Conservation (phyloP, 768 basidiomycete species). For the Tephrocybe sp. region DNA sequence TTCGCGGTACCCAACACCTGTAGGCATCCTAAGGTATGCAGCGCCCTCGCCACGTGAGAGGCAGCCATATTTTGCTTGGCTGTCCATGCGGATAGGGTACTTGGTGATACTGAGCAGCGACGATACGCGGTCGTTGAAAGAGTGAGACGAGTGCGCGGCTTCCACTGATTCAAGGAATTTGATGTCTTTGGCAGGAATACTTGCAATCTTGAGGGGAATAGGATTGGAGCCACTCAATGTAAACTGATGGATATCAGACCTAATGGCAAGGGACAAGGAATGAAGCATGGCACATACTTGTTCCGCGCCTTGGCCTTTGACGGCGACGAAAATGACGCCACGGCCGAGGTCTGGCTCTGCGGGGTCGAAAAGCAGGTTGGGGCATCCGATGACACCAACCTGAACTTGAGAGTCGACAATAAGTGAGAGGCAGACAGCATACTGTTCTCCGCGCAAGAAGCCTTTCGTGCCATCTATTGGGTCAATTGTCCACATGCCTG, state of each 20-base stretch:
- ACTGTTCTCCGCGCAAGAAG: slow-evolving; percentile 90
- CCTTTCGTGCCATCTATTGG: slow-evolving; percentile 95
- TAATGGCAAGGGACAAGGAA: background rate
- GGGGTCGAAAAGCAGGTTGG: slow-evolving; percentile 74
- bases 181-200: slow-evolving; percentile 46
- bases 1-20: slow-evolving; percentile 76
- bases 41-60: slow-evolving; percentile 86
- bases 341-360: slow-evolving; percentile 54
- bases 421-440: slow-evolving; percentile 87
- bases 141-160: slow-evolving; percentile 87
- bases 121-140: slow-evolving; percentile 76
- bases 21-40: slow-evolving; percentile 79
- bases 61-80: slow-evolving; percentile 92
- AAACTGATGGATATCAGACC: slow-evolving; percentile 34
- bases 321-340: slow-evolving; percentile 85
- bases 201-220: slow-evolving; percentile 52
- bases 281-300: slow-evolving; percentile 45
- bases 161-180: slow-evolving; percentile 92
- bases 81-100: slow-evolving; percentile 84
- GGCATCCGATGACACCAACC: slow-evolving; percentile 89
- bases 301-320: slow-evolving; percentile 82
- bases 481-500: slow-evolving; percentile 86
- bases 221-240: slow-evolving; percentile 52
- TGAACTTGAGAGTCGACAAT: slow-evolving; percentile 77
- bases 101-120: slow-evolving; percentile 63